Conservation (phyloP, 2,329 filamentous ascomycete species). For the Fusarium sp. region DNA sequence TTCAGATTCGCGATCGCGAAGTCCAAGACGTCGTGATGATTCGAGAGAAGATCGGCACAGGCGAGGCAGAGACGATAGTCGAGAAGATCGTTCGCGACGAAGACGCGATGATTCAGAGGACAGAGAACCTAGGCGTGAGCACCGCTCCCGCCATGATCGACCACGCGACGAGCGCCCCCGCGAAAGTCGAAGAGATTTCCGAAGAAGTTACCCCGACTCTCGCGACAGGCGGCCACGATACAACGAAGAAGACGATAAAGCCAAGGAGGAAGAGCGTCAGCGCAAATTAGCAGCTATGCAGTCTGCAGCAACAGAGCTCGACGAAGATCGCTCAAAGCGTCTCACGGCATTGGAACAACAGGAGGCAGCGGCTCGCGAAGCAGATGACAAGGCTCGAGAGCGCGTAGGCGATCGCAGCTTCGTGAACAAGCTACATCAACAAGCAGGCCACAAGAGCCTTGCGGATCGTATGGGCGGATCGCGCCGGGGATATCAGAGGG, state of each 20-base stretch:
- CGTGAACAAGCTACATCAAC: conserved; percentile 67
- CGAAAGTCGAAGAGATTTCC: conserved; percentile 39
- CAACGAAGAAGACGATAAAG: conserved; percentile 38
- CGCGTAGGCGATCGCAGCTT: conserved; percentile 72
- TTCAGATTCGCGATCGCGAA: conserved; percentile 57
- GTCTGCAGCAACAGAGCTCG: conserved; percentile 72
- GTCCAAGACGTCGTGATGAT: conserved; percentile 47
- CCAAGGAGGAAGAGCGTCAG: conserved; percentile 65
- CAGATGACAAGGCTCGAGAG: conserved; percentile 71
- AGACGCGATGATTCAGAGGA: conserved; percentile 34
- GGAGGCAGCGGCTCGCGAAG: conserved; percentile 70
- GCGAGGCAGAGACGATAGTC: conserved; percentile 36
- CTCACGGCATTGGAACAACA: conserved; percentile 71
- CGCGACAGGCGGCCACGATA: conserved; percentile 35
- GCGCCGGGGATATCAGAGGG: conserved; percentile 54
- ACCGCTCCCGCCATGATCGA: conserved; percentile 11
- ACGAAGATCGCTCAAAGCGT: conserved; percentile 73
- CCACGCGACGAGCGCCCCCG: conserved; percentile 34
- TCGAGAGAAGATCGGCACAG: conserved; percentile 43
- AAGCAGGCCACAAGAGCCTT: conserved; percentile 61
- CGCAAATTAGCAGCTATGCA: conserved; percentile 78
- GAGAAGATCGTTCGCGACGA: conserved; percentile 35
- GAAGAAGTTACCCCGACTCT: conserved; percentile 29
- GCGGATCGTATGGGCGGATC: conserved; percentile 61
- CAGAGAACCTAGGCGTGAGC: conserved; percentile 20